Base-by-base conservation (phyloP, 2,329 filamentous ascomycete genomes). In the Hymenoscyphus occultus region DNA sequence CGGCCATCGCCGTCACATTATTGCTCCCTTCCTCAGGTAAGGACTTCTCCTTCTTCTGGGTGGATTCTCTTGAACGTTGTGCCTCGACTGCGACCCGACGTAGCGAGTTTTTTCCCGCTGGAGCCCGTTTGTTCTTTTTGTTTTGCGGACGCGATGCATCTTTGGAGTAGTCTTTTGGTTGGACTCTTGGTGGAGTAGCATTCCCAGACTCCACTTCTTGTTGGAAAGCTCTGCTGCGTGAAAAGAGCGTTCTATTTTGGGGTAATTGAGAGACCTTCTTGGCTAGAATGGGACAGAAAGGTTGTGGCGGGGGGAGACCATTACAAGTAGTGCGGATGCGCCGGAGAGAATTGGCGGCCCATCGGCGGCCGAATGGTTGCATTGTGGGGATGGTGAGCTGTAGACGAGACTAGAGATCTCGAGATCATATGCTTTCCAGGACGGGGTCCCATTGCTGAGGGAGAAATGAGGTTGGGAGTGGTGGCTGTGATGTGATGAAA, bases 31-130 rank as follows among this genome's bases (percentile, higher is more conserved):
- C 69, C 76, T 78, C 68, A 61, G 65, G 65, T 6, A 66, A 59
- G 32, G 59, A 59, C 54, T 69, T 68, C 39, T 70, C 71, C 39
- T 60, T 60, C 4, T 65, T 66, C 51, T 70, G 54, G 62, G 71
- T 59, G 74, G 60, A 80, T 77, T 71, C 81, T 82, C 61, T 77
- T 71, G 68, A 87, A 78, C 69, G 85, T 79, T 97, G 92, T 19
- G 93, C 93, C 72, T 95, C 92, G 19, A 92, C 90, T 39, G 93
- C 92, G 13, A 96, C 92, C 65, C 93, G 86, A 63, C 94, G 87
- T 39, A 97, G 81, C 1, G 92, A 95, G 67, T 89, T 90, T 70
- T 92, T 90, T 56, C 86, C 80, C 31, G 82, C 80, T 3, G 83
- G 80, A 31, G 79, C 79, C 67, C 84, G 78, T n/a, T 76, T 73